Conservation (phyloP, 768 basidiomycete genomes). For the Naganishia antarctica region DNA sequence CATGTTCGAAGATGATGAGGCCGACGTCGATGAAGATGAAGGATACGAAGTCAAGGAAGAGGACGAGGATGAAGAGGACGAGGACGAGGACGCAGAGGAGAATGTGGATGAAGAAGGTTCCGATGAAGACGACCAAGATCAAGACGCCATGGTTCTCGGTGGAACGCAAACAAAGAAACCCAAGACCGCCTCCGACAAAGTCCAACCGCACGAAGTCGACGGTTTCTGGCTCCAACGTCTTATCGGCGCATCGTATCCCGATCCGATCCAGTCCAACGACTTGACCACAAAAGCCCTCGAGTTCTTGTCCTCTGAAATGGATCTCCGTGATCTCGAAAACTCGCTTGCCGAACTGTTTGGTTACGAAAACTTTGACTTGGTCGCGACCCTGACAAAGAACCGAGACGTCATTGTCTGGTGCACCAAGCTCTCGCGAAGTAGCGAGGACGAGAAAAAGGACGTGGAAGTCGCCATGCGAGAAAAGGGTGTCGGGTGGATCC, state of each 20-base stretch:
- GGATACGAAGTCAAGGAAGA: slow-evolving; percentile 76
- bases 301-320: slow-evolving; percentile 79
- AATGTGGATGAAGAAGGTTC: slow-evolving; percentile 51
- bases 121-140: slow-evolving; percentile 58
- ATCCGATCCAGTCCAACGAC: slow-evolving; percentile 88
- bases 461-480: slow-evolving; percentile 98
- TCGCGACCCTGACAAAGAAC: slow-evolving; percentile 86
- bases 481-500: slow-evolving; percentile 92
- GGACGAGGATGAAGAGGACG: slow-evolving; percentile 58
- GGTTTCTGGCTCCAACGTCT: slow-evolving; percentile 98
- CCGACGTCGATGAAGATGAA: slow-evolving; percentile 75
- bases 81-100: slow-evolving; percentile 50
- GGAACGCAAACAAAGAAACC: slow-evolving; percentile 51
- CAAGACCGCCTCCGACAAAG: slow-evolving; percentile 62
- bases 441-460: slow-evolving; percentile 81
- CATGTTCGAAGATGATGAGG: slow-evolving; percentile 94
- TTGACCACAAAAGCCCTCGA: slow-evolving; percentile 79
- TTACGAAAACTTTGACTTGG: slow-evolving; percentile 73
- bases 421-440: slow-evolving; percentile 85
- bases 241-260: slow-evolving; percentile 81
- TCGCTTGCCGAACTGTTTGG: slow-evolving; percentile 95
- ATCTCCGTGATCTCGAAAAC: slow-evolving; percentile 88
- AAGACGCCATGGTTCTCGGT: slow-evolving; percentile 73
- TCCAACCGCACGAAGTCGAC: slow-evolving; percentile 86
- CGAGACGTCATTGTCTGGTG: slow-evolving; percentile 96